phyloP scores from a whole-genome alignment of 2,329 filamentous ascomycete genomes.

The Claviceps sp. region DNA sequence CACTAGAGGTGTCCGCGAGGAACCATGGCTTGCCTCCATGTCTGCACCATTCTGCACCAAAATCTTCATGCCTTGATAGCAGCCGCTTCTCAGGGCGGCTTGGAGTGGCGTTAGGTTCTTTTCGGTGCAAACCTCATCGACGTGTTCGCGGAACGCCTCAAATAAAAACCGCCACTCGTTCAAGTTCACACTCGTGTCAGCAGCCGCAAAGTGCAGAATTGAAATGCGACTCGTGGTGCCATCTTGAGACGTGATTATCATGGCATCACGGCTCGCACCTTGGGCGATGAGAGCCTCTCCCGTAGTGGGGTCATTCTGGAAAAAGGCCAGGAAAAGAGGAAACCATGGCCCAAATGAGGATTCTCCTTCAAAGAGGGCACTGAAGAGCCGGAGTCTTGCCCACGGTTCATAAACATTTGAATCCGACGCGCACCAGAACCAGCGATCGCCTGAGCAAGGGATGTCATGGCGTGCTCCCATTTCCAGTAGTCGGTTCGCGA shows the following conservation, averaged over 20 bases:
- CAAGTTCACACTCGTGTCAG: background rate
- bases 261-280: background rate
- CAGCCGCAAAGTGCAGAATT: background rate
- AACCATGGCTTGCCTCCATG: background rate
- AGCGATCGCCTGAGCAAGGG: background rate
- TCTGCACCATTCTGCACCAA: background rate
- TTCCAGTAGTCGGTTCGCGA: background rate
- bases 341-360: background rate
- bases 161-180: background rate
- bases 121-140: background rate
- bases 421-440: background rate
- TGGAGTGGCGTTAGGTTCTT: background rate
- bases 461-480: background rate
- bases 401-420: background rate
- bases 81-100: background rate
- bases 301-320: background rate
- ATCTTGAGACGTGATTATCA: background rate
- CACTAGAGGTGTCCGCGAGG: background rate
- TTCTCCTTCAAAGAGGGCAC: background rate
- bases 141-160: background rate
- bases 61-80: background rate
- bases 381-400: background rate
- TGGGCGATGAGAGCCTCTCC: background rate
- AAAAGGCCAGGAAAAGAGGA: conserved; percentile 1
- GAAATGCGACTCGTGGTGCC: background rate